Conservation (phyloP, 352 stramenopile species). For the Globisporangium splendens region DNA sequence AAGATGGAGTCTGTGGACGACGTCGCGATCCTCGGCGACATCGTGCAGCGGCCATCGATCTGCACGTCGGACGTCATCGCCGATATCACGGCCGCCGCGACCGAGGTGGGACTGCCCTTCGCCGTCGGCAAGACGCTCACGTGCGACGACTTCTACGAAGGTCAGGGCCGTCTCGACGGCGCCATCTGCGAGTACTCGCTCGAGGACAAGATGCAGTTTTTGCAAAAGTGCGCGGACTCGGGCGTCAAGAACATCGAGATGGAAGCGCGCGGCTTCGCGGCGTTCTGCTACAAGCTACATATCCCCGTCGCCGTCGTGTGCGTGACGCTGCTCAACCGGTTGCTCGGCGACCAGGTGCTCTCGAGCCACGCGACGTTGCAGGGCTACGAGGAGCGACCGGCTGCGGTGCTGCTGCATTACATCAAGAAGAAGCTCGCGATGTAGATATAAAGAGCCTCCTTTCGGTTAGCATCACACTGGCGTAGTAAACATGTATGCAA, state of each 20-base stretch:
- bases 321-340: slow-evolving; percentile 69
- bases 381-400: slow-evolving; percentile 53
- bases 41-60: slow-evolving; percentile 44
- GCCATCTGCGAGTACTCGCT: slow-evolving; percentile 74
- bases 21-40: slow-evolving; percentile 51
- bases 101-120: slow-evolving; percentile 43
- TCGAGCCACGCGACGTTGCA: slow-evolving; percentile 49
- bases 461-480: too few species aligned
- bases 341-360: slow-evolving; percentile 65
- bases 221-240: slow-evolving; percentile 40
- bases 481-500: too few species aligned
- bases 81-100: slow-evolving; percentile 42
- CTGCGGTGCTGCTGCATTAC: slow-evolving; percentile 53
- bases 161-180: slow-evolving; percentile 70
- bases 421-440: slow-evolving; percentile 54
- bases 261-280: slow-evolving; percentile 63
- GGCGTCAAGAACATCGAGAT: slow-evolving; percentile 85
- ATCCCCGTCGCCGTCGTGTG: slow-evolving; percentile 68
- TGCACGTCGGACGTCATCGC: slow-evolving; percentile 44
- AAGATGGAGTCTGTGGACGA: slow-evolving; percentile 60
- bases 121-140: slow-evolving; percentile 72
- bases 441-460: background rate
- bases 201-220: slow-evolving; percentile 73
- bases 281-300: slow-evolving; percentile 65
- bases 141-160: slow-evolving; percentile 83